Base-by-base conservation (phyloP, 1,284 basidiomycete species). In the Coniferiporia weirii region DNA sequence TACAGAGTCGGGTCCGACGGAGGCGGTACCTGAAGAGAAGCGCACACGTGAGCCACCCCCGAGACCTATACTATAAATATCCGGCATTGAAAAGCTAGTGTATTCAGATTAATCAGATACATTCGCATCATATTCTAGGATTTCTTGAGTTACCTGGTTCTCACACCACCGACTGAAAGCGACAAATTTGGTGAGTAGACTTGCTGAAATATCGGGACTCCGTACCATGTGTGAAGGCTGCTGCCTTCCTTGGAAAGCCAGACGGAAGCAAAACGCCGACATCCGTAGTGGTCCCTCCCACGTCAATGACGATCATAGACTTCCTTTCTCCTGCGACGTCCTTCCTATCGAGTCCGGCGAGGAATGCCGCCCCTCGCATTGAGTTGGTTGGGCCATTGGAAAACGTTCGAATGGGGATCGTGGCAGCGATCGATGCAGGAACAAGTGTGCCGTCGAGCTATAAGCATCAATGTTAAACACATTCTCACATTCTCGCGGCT, bases 401-500 rank as follows among this genome's bases (percentile, higher is more conserved):
- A 68, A 85, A 84, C 0, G 84, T 85, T 43, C 80, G 75, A 61
- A 85, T 84, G 20, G 83, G 84, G 46, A 85, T 69, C n/a, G 71
- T 71, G 0, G 79, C 78, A 4, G 83, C 83, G 52, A 78, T 72
- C 0, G 73, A 69, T 20, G 77, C 79, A 3, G 72, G 75, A 43
- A 83, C 75, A 34, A 85, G 71, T 9, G 82, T 85, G 15, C 82
- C 83, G 57, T 85, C 83, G 67, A 72, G 70, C 61, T 63, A 40
- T 27, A 27, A 27, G 5, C 27, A 27, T 27, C 38, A 10, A 12
- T 40, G 38, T 40, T 40, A 40, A 3, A 40, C 15, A 40, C 38
- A 4, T 40, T 40, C 15, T 40, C 38, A 9, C 15, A 40, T 40
- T 10, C 38, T 40, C 38, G 38, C 15, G 8, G 38, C 9, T 12